Percentiles rank a stretch among this genome's conserved stretches.
Evolutionary conservation across 176 grass and related monocot species (phyloP).

Genomic region (Rhynchospora tenuis): DNA sequence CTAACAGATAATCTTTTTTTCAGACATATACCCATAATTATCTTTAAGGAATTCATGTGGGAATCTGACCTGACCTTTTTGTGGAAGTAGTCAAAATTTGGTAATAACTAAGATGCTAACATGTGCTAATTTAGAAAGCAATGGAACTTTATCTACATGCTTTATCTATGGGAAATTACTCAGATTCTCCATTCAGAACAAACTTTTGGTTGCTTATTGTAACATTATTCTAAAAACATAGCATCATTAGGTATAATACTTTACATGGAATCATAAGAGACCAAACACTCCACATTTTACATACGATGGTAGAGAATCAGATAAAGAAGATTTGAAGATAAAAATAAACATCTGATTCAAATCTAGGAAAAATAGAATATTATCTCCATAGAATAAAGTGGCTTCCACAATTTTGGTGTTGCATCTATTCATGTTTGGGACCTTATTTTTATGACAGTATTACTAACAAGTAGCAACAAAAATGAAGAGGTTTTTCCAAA

Average conservation of each 20-base stretch:
- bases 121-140: neutral
- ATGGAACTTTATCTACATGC: neutral
- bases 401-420: neutral
- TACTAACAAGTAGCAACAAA: too few relatives aligned
- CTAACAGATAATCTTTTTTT: too few relatives aligned
- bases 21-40: too few relatives aligned
- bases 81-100: neutral
- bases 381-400: neutral
- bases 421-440: neutral
- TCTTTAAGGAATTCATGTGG: neutral
- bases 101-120: neutral
- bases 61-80: neutral
- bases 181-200: neutral
- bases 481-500: neutral
- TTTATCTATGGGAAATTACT: neutral
- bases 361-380: conserved; percentile 1
- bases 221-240: neutral
- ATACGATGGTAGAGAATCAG: neutral
- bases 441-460: neutral
- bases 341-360: neutral
- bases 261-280: neutral
- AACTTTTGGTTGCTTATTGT: neutral
- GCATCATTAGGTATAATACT: neutral
- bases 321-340: neutral
- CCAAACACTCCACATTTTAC: neutral